phyloP scores from a whole-genome alignment of 1,284 basidiomycete species.

The Phaffia rhodozyma region DNA sequence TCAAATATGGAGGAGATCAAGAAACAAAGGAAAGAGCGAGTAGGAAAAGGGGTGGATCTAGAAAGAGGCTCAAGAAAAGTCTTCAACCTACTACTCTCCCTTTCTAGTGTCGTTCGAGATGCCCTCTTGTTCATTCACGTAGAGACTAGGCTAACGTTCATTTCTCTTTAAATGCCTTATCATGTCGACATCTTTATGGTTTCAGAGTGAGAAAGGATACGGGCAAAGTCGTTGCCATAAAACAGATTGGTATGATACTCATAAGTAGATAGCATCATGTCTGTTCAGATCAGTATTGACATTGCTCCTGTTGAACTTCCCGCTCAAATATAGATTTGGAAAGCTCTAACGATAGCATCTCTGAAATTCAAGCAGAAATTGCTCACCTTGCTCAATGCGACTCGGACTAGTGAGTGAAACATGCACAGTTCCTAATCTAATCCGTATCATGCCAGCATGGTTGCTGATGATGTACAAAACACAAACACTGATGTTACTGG shows the following conservation, averaged over 20 bases:
- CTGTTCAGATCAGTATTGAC: background rate
- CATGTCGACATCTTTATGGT: background rate
- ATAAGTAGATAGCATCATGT: background rate
- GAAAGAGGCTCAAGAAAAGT: too few relatives aligned
- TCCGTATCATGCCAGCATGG: background rate
- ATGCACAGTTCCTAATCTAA: background rate
- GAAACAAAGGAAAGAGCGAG: too few relatives aligned
- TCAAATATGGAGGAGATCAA: too few relatives aligned
- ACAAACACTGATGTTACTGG: too few relatives aligned
- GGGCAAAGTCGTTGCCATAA: slow-evolving; percentile 89
- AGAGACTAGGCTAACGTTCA: background rate
- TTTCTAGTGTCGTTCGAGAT: too few relatives aligned
- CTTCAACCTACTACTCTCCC: too few relatives aligned
- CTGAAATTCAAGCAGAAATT: slow-evolving; percentile 96
- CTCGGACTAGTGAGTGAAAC: slow-evolving; percentile 52
- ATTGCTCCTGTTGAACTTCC: background rate
- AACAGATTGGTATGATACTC: slow-evolving; percentile 70
- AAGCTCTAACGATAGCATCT: slow-evolving; percentile 80
- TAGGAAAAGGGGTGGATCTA: too few relatives aligned
- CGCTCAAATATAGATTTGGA: slow-evolving; percentile 36
- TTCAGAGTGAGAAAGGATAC: slow-evolving; percentile 74
- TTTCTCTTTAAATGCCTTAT: background rate
- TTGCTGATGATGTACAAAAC: background rate
- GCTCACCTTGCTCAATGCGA: slow-evolving; percentile 89
- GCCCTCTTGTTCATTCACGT: too few relatives aligned